Evolutionary conservation across 192 early-diverging fungal species (phyloP), one percentile per base, ranked within the genome.

Genomic region (Backusella australiensis): DNA sequence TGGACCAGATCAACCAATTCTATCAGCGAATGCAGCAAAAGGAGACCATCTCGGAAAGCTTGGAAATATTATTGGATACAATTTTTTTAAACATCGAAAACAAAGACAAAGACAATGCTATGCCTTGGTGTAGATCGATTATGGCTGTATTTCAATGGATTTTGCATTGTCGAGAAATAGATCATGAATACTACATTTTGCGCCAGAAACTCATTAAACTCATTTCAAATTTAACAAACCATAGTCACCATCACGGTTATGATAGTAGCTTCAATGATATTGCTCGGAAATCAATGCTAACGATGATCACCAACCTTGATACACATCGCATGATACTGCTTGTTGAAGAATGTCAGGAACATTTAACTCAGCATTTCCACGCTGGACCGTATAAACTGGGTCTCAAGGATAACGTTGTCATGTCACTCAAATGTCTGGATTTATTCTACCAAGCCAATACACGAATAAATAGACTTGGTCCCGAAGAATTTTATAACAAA

Each of bases 321-420:
- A 67, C 67, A 14, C 65, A 67, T 17, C 32, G 23, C 6, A 75
- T 80, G 69, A 53, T 36, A 14, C 19, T n/a, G 1, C n/a, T 77
- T 15, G 53, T 81, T 19, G 67, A 71, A 15, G 38, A 74, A 8
- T 69, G 67, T 35, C 80, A 81, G 32, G 36, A 53, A 0, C 75
- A 78, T 36, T 44, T 82, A 26, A 35, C 74, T 3, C 66, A 77
- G 19, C 77, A 82, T 52, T 76, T 78, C 26, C 81, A 82, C 34
- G n/a, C 71, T 7, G 77, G 74, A 29, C 77, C 81, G 3, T 82
- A 75, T 63, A 70, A 72, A 52, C 77, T 65, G 3, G 81, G 69
- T n/a, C 70, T 75, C 44, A 68, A 75, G 38, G 81, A 82, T 38
- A 65, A 49, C 19, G 77, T 75, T 7, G 53, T 82, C 9, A 65